These are phyloP conservation scores for Microdochium paspali DNA, from an alignment of 2,329 filamentous ascomycete genomes.

Conservation along the genomic window DNA sequence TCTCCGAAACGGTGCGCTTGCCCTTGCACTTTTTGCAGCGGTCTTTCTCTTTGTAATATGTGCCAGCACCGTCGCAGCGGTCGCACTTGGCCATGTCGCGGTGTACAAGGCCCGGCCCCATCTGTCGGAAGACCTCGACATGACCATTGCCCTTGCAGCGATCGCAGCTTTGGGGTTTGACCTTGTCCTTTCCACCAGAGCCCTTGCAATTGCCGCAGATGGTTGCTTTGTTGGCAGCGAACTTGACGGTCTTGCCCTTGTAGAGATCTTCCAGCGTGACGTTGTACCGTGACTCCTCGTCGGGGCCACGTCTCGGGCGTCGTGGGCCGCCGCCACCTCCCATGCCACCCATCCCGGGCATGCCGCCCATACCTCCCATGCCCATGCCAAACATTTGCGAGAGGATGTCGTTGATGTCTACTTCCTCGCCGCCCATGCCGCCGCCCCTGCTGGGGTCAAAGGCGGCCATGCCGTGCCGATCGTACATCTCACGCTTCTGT, in stretches of 20 bases:
- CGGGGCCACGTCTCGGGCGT: constrained; percentile 61
- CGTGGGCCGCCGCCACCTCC: constrained; percentile 38
- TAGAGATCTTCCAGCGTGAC: constrained; percentile 91
- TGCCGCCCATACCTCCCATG: constrained; percentile 25
- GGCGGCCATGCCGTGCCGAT: constrained; percentile 89
- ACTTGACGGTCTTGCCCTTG: constrained; percentile 97
- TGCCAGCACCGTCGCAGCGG: constrained; percentile 76
- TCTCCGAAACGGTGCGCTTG: constrained; percentile 74
- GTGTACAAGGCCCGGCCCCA: constrained; percentile 80
- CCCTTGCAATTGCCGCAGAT: constrained; percentile 84
- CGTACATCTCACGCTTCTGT: constrained; percentile 84
- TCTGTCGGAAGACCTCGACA: constrained; percentile 67
- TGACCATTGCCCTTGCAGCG: constrained; percentile 75
- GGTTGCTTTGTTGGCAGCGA: constrained; percentile 89
- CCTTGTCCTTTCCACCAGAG: constrained; percentile 82
- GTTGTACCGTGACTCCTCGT: constrained; percentile 86
- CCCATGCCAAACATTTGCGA: constrained; percentile 85
- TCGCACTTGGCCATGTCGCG: constrained; percentile 73
- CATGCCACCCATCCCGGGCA: constrained; percentile 24
- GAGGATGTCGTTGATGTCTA: constrained; percentile 86
- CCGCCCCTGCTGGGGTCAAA: constrained; percentile 72
- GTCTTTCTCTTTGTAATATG: constrained; percentile 89
- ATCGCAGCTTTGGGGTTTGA: constrained; percentile 73
- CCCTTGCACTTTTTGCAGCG: constrained; percentile 99
- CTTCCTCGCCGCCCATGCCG: constrained; percentile 53